Conservation (phyloP, 148 eudicot genomes). For the Persicaria maculosa region DNA sequence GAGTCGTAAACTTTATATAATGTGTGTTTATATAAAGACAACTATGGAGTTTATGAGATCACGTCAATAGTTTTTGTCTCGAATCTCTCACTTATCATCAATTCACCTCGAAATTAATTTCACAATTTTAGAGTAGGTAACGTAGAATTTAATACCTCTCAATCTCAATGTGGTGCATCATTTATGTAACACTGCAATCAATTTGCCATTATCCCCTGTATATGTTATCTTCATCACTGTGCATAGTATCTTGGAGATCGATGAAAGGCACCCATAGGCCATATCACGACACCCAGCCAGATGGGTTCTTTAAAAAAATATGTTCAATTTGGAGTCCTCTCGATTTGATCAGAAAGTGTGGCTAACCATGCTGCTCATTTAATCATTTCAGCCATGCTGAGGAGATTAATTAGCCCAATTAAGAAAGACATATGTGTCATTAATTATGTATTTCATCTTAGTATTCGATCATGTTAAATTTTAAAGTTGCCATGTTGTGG, state of each 20-base stretch:
- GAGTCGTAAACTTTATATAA: too few species aligned
- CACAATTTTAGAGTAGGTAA: too few species aligned
- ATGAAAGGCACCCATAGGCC: not conserved
- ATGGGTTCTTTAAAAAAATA: not conserved
- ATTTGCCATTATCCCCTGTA: not conserved
- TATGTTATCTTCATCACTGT: conserved; percentile 2
- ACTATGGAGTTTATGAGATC: too few species aligned
- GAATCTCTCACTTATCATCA: too few species aligned
- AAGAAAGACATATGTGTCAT: too few species aligned
- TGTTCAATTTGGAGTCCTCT: not conserved
- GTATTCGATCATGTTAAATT: too few species aligned
- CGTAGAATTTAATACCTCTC: not conserved
- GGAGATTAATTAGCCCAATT: not conserved
- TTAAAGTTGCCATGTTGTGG: too few species aligned
- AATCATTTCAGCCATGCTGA: not conserved
- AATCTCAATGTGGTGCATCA: not conserved
- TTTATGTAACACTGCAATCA: conserved; percentile 6
- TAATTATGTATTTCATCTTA: too few species aligned
- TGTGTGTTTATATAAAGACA: too few species aligned
- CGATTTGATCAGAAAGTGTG: not conserved
- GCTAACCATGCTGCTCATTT: not conserved
- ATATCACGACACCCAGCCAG: not conserved
- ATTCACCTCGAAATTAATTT: too few species aligned
- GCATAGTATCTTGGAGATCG: not conserved
- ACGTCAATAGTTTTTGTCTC: too few species aligned